Base-by-base conservation (phyloP, 345 rosid species). In the Rhodomyrtus tomentosa region DNA sequence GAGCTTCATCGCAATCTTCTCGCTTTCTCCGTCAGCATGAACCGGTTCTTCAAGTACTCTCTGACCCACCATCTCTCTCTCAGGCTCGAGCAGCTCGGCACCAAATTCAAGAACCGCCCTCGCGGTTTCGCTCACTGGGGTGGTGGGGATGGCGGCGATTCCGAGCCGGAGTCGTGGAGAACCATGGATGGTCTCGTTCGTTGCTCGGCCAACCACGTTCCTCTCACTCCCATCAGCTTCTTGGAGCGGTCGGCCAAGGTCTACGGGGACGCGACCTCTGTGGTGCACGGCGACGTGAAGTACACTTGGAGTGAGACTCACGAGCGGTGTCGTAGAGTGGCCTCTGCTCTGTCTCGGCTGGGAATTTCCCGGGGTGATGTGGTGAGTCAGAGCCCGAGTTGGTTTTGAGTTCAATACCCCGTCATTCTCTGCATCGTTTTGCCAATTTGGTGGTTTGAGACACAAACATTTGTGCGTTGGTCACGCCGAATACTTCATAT, bases 161-260 rank as follows among this genome's bases (percentile, higher is more conserved):
- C 29, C 42, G 82, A 74, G 40, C 73, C 85, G 68, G 85, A 55
- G 38, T 84, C 85, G n/a, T 85, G 87, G 97, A 92, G 87, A 83
- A 82, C 92, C 2, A 90, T 89, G 92, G 91, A 92, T 83, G 98
- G 97, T 53, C 87, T 90, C 11, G 85, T 91, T 56, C 94, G 90
- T 27, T 94, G 93, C 84, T 80, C 93, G 0, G 98, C 95, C 21
- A 96, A 96, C 86, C 82, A 87, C 80, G 86, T 85, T 6, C 94
- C 95, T 81, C 82, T 95, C 83, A 89, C 99, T 5, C 99, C 99
- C 38, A 88, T 96, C 50, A 93, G 86, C 83, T 96, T 96, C 87
- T 82, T 95, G 88, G 97, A 96, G 82, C 82, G 99, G 76, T 87
- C 99, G 15, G 95, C 96, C 1, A 91, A 87, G 73, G 97, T 92